Conservation (phyloP, 2,329 filamentous ascomycete species). For the Sclerotinia minor region DNA sequence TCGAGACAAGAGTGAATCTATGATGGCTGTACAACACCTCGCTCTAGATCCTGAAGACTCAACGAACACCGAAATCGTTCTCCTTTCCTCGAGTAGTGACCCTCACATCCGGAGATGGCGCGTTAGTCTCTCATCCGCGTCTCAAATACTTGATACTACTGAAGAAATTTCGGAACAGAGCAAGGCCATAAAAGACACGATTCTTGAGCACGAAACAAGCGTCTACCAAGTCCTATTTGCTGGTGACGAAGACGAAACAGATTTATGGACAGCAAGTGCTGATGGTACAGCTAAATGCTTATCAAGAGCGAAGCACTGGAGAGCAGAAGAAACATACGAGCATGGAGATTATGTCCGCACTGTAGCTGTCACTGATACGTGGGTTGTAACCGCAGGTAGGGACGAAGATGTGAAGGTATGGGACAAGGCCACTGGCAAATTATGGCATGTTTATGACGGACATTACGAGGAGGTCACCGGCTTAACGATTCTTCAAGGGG, state of each 20-base stretch:
- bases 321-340: slow-evolving; percentile 66
- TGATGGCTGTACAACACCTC: slow-evolving; percentile 80
- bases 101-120: slow-evolving; percentile 78
- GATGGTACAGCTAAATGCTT: slow-evolving; percentile 87
- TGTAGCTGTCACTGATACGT: slow-evolving; percentile 71
- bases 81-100: slow-evolving; percentile 81
- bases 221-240: slow-evolving; percentile 82
- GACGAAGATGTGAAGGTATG: slow-evolving; percentile 92
- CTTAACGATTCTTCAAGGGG: slow-evolving; percentile 60
- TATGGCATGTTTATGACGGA: slow-evolving; percentile 73
- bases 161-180: slow-evolving; percentile 31
- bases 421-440: slow-evolving; percentile 71
- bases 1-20: slow-evolving; percentile 67
- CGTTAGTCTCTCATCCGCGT: slow-evolving; percentile 53
- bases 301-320: slow-evolving; percentile 66
- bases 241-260: slow-evolving; percentile 56
- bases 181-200: slow-evolving; percentile 50
- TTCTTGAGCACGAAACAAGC: slow-evolving; percentile 85
- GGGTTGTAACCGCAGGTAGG: slow-evolving; percentile 83
- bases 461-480: slow-evolving; percentile 94
- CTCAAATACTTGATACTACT: slow-evolving; percentile 53
- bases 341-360: slow-evolving; percentile 92
- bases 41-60: slow-evolving; percentile 68
- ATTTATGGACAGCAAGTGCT: slow-evolving; percentile 89
- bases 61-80: slow-evolving; percentile 50